Percentiles rank a stretch among this genome's conserved stretches.
Conservation (phyloP, 73 alveolate genomes). For the Paramecium biaurelia region DNA sequence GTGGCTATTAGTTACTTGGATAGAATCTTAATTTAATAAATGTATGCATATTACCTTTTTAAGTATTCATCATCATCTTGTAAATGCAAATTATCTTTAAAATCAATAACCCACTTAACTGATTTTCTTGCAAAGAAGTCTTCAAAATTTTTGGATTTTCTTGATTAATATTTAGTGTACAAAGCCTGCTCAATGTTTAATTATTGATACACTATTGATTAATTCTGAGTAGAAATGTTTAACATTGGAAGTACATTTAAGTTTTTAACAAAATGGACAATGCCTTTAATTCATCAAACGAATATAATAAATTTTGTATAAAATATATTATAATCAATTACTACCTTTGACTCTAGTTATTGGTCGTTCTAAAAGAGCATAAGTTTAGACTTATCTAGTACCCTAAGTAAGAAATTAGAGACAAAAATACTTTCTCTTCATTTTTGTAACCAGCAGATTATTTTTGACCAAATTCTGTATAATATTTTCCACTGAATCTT, state of each 20-base stretch:
- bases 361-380: slow-evolving; percentile 48
- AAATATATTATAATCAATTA: not conserved
- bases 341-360: slow-evolving; percentile 50
- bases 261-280: not conserved
- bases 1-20: not conserved
- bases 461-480: not conserved
- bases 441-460: not conserved
- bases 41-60: not conserved
- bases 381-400: not conserved
- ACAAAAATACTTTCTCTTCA: slow-evolving; percentile 14
- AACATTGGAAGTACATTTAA: not conserved
- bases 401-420: not conserved
- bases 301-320: not conserved
- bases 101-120: slow-evolving; percentile 43
- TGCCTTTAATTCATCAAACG: not conserved
- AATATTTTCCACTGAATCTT: slow-evolving; percentile 41
- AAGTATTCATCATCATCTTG: slow-evolving; percentile 56
- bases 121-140: slow-evolving; percentile 13
- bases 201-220: slow-evolving; percentile 9
- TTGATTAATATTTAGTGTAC: slow-evolving; percentile 41
- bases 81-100: slow-evolving; percentile 6
- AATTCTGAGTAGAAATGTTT: not conserved
- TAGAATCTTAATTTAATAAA: not conserved
- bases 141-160: not conserved
- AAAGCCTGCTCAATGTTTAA: slow-evolving; percentile 19